Percentiles rank a stretch among this genome's conserved stretches.
These are phyloP conservation scores for Lipomyces yamanashiensis DNA, from an alignment of 805 yeast genomes.

Conservation along the genomic window DNA sequence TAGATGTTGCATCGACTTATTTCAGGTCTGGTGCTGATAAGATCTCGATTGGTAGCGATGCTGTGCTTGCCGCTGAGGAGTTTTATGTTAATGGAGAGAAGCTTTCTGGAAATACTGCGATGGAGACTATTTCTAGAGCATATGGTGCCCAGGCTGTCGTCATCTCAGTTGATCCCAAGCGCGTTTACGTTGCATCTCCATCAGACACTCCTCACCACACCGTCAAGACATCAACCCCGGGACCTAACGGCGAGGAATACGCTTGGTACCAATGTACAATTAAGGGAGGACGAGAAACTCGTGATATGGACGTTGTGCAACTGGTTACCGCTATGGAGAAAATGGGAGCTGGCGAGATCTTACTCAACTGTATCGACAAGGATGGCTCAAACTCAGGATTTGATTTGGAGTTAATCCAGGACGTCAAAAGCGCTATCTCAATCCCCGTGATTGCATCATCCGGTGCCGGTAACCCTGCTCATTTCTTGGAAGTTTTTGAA, in stretches of 20 bases:
- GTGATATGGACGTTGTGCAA: conserved; percentile 90
- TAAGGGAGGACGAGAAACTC: conserved; percentile 92
- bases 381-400: conserved; percentile 97
- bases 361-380: conserved; percentile 92
- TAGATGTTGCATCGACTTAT: conserved; percentile 87
- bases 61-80: conserved; percentile 87
- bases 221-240: conserved; percentile 65
- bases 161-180: conserved; percentile 95
- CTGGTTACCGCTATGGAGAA: conserved; percentile 86
- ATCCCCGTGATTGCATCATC: conserved; percentile 97
- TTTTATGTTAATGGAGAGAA: conserved; percentile 63
- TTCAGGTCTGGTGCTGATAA: conserved; percentile 98
- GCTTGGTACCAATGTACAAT: conserved; percentile 96
- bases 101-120: conserved; percentile 80
- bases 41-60: conserved; percentile 97
- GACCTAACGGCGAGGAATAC: conserved; percentile 87
- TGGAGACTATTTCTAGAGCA: conserved; percentile 87
- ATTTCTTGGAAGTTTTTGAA: conserved; percentile 84
- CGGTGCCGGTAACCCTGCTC: conserved; percentile 95
- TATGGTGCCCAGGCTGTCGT: conserved; percentile 98
- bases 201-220: conserved; percentile 63
- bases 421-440: conserved; percentile 72
- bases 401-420: conserved; percentile 81
- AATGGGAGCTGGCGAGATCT: conserved; percentile 94
- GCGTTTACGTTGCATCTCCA: conserved; percentile 74